A percentile compares a stretch with the other conserved stretches of the same genome.
phyloP scores from a whole-genome alignment of 345 rosid genomes.

The Eucalyptus cloeziana region DNA sequence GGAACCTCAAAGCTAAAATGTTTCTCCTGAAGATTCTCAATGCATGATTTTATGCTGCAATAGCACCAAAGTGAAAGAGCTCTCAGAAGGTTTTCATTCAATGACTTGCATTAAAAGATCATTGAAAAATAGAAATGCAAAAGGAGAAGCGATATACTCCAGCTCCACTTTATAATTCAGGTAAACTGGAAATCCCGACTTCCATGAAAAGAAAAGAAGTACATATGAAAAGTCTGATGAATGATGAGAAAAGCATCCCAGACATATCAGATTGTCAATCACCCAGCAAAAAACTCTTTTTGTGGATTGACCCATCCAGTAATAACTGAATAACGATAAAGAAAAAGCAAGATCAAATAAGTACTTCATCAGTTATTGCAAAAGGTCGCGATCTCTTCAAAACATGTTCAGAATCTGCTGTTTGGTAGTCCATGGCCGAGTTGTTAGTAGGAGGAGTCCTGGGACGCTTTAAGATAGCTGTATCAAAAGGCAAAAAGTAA shows the following conservation, averaged over 20 bases:
- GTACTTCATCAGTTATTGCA: slow-evolving; percentile 72
- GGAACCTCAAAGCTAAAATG: neutral
- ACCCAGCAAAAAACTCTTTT: neutral
- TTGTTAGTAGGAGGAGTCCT: slow-evolving; percentile 51
- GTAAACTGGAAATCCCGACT: neutral
- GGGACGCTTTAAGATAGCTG: slow-evolving; percentile 62
- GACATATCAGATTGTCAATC: neutral
- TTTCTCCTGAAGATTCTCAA: neutral
- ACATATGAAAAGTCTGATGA: neutral
- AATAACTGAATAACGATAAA: neutral
- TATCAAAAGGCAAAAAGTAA: slow-evolving; percentile 1
- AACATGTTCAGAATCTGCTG: slow-evolving; percentile 70
- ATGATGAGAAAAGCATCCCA: neutral
- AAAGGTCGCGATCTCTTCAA: slow-evolving; percentile 64
- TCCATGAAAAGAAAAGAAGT: neutral
- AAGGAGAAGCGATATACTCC: neutral
- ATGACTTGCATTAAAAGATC: neutral
- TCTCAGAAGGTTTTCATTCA: neutral
- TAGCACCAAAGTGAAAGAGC: neutral
- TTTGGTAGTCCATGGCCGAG: slow-evolving; percentile 57
- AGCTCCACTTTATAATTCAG: neutral
- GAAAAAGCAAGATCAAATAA: neutral
- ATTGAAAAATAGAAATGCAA: neutral
- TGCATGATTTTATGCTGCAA: neutral
- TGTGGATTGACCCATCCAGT: neutral